Evolutionary conservation across 805 yeast species (phyloP), one percentile per base, ranked within the genome.

Genomic region (Debaryomyces prosopidis): DNA sequence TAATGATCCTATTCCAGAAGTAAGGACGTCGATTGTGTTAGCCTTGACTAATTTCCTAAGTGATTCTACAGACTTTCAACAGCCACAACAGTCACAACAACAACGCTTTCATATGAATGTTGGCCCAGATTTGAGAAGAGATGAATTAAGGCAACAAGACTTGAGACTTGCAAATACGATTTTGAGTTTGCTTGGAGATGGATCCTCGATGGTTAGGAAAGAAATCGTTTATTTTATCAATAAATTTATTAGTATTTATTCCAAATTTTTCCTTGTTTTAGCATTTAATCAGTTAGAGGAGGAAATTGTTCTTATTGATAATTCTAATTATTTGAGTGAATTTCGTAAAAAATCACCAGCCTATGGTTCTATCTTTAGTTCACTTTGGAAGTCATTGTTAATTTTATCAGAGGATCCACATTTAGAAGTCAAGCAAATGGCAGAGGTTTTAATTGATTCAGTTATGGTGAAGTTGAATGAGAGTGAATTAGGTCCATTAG

Each of bases 1-100:
- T 14, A 80, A 79, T 50, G 98, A 94, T 60, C 96, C 97, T 0
- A 89, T 92, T 39, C 97, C 98, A 0, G 99, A 94, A 63, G 96
- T 94, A 1, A 74, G 98, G 45, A 86, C 97, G 0, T 88, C 97
- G 0, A 80, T 89, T 3, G 68, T 94, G 10, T 69, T 82, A 28
- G 87, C 96, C 0, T 68, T 92, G 40, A 80, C 89, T 3, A 79
- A 83, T 32, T 89, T 84, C 57, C 64, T 87, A 30, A 80, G 84
- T 3, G 81, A 74, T 39, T 52, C 48, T 27, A 55, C 46, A 15
- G 41, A 38, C 33, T 30, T 30, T 14, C 51, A 52, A 30, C 60
- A 52, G n/a, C 37, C 50, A 9, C 47, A 50, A 5, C 54, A 50
- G 27, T 18, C 41, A 18, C 26, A 42, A 14, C 55, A 47, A 27